Percentiles rank a stretch among this genome's conserved stretches.
phyloP scores from a whole-genome alignment of 345 rosid genomes.

The Salix udensis region DNA sequence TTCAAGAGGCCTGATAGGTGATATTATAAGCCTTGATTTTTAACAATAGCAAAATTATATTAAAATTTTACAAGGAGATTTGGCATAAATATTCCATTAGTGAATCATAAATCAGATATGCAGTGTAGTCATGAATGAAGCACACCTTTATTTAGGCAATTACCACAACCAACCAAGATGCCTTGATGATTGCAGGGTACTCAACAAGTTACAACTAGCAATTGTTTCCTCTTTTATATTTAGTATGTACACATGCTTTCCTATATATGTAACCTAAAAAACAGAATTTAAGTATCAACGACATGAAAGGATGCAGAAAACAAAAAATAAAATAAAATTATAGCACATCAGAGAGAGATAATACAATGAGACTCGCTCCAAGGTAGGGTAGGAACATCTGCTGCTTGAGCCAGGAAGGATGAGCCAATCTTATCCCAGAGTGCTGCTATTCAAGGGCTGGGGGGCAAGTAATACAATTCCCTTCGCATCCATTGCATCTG shows the following conservation, averaged over 20 bases:
- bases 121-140: conserved; percentile 15
- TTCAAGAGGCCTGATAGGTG: neutral
- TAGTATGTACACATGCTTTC: conserved; percentile 93
- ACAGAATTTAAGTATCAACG: conserved; percentile 13
- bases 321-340: neutral
- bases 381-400: conserved; percentile 94
- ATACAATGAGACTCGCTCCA: conserved; percentile 98
- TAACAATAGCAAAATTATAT: neutral
- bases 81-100: neutral
- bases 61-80: neutral
- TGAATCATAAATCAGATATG: conserved; percentile 2
- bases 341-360: neutral
- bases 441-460: conserved; percentile 78
- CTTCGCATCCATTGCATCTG: conserved; percentile 74
- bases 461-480: conserved; percentile 93
- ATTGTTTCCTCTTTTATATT: conserved; percentile 70
- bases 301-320: conserved; percentile 9
- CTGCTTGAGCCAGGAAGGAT: conserved; percentile 96
- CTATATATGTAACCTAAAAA: conserved; percentile 73
- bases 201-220: conserved; percentile 95
- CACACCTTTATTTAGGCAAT: conserved; percentile 93
- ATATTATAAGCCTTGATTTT: conserved; percentile 8
- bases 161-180: conserved; percentile 99
- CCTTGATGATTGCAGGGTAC: conserved; percentile 99
- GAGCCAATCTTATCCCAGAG: conserved; percentile 97